A percentile compares a stretch with the other conserved stretches of the same genome.
Evolutionary conservation across 495 filamentous ascomycete species (phyloP).

Genomic region (Xylona heveae): DNA sequence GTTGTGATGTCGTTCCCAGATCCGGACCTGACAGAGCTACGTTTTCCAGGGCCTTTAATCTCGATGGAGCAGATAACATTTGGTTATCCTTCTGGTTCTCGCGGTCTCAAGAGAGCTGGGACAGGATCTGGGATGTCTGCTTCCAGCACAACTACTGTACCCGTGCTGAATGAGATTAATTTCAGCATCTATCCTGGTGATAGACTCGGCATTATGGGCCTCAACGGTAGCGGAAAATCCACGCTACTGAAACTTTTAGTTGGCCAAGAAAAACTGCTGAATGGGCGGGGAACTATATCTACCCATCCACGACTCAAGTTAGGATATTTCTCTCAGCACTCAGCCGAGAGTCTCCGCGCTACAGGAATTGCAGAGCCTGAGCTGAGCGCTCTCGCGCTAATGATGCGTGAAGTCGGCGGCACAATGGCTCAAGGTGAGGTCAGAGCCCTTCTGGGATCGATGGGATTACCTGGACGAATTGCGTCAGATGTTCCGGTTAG

Average conservation of each 20-base stretch:
- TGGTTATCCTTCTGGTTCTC: conserved; percentile 23
- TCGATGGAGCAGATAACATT: conserved; percentile 44
- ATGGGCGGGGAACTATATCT: conserved; percentile 31
- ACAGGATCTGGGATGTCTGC: conserved; percentile 3
- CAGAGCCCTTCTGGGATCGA: conserved; percentile 33
- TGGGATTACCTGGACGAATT: conserved; percentile 42
- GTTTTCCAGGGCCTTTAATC: conserved; percentile 52
- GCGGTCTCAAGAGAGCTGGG: conserved; percentile 6
- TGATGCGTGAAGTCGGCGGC: conserved; percentile 24
- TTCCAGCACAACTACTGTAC: conserved; percentile 7
- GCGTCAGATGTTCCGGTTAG: conserved; percentile 48
- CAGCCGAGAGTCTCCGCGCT: conserved; percentile 41
- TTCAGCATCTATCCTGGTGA: conserved; percentile 47
- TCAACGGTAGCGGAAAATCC: conserved; percentile 57
- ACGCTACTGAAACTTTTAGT: conserved; percentile 41
- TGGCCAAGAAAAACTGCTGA: conserved; percentile 11
- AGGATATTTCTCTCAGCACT: conserved; percentile 60
- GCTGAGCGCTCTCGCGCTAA: conserved; percentile 38
- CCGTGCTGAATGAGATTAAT: conserved; percentile 32
- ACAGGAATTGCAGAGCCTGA: conserved; percentile 20
- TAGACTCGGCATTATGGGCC: conserved; percentile 48
- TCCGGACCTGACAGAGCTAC: conserved; percentile 40
- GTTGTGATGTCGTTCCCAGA: conserved; percentile 27
- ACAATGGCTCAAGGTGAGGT: conserved; percentile 37
- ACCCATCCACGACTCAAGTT: conserved; percentile 42